phyloP scores from a whole-genome alignment of 202 grass and related monocot genomes.

The Musa balbisiana region DNA sequence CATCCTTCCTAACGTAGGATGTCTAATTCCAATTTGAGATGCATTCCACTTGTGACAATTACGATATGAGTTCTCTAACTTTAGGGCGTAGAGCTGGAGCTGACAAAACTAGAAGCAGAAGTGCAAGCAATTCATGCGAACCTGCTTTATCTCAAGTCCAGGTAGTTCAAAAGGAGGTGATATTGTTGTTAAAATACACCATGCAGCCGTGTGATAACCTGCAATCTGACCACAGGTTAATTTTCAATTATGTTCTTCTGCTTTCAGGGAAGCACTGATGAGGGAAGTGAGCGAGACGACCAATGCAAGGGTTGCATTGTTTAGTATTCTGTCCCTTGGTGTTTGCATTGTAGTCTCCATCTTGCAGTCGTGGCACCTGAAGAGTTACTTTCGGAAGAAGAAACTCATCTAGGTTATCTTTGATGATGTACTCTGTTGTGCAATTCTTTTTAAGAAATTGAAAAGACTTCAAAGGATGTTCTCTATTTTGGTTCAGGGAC shows the following conservation, averaged over 20 bases:
- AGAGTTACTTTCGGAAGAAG: conserved; percentile 71
- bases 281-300: conserved; percentile 60
- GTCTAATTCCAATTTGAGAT: too few relatives aligned
- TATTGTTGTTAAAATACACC: not conserved
- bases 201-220: not conserved
- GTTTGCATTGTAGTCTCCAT: conserved; percentile 59
- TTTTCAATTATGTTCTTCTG: not conserved
- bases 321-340: conserved; percentile 51
- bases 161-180: conserved; percentile 22
- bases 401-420: conserved; percentile 43
- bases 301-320: conserved; percentile 57
- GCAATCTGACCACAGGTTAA: too few relatives aligned
- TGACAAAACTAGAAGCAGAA: conserved; percentile 61
- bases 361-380: conserved; percentile 52
- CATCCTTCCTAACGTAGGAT: not conserved
- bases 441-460: not conserved
- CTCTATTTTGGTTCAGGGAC: not conserved
- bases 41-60: conserved; percentile 5
- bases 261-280: conserved; percentile 62
- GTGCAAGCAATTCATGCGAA: conserved; percentile 52
- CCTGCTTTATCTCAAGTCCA: conserved; percentile 46
- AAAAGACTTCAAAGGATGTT: not conserved
- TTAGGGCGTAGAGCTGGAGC: conserved; percentile 74
- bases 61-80: not conserved
- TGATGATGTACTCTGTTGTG: not conserved